Base-by-base conservation (phyloP, 768 basidiomycete species). In the Russula vinacea region DNA sequence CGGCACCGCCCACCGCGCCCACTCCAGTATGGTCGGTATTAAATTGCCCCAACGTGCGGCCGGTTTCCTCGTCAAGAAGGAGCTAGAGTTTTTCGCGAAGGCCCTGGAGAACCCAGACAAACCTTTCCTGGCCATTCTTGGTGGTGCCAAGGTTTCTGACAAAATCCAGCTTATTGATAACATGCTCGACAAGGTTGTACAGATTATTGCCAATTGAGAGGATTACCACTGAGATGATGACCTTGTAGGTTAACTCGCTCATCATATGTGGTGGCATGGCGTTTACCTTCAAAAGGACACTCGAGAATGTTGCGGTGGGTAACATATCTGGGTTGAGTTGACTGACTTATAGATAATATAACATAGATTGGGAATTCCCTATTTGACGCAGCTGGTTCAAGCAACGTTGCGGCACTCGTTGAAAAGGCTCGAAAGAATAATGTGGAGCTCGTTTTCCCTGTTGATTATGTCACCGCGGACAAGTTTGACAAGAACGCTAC, bases 231-330 rank as follows among this genome's bases (percentile, higher is more conserved):
- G 32, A 58, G 11, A 14, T 17, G 44, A 58, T 29, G 42, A 44
- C 58, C 11, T 54, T 54, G 10, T 67, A 94, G 91, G 96, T 98
- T 77, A 81, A 99, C 78, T 91, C 90, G 26, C 80, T 99, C 68
- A 98, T 99, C 74, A 91, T 99, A 70, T 90, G 93, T 68, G 96
- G 96, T 72, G 96, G 96, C 33, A 99, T 99, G 96, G 92, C 93
- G 40, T 99, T 97, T 79, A 99, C 96, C 62, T 99, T 99, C 84
- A 94, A 95, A 78, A 98, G 98, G 81, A 90, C 87, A 7, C 81
- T 96, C 62, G 84, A 98, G 62, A 81, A 85, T 65, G 81, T 94
- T 52, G 74, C 84, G 54, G 93, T 91, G 71, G 67, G 83, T 71
- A 37, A 3, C 50, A 26, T 29, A 19, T 50, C 50, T 17, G 60